phyloP scores from a whole-genome alignment of 2,329 filamentous ascomycete genomes.

The Penicillium sp. region DNA sequence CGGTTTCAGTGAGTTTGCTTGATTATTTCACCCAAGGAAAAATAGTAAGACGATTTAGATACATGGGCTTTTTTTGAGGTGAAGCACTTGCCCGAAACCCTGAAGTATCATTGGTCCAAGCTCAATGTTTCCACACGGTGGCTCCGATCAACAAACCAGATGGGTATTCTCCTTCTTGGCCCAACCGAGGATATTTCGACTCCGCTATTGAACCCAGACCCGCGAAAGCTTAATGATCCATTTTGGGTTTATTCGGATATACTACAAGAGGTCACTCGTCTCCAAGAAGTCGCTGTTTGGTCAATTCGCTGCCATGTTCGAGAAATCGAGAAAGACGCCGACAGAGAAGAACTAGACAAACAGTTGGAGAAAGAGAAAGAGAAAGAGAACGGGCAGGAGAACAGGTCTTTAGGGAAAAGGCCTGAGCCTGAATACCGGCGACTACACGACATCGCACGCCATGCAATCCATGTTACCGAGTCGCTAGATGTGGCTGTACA shows the following conservation, averaged over 20 bases:
- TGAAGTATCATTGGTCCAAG: constrained; percentile 14
- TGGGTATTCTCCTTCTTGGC: constrained; percentile 15
- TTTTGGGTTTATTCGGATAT: constrained; percentile 19
- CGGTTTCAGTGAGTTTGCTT: constrained; percentile 10
- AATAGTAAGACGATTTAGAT: neutral
- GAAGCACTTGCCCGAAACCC: constrained; percentile 3
- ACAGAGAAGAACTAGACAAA: neutral
- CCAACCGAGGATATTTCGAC: neutral
- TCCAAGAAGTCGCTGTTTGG: constrained; percentile 30
- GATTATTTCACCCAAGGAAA: neutral
- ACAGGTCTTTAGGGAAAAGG: neutral
- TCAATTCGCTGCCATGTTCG: constrained; percentile 27
- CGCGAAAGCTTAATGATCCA: constrained; percentile 12
- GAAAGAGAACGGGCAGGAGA: neutral
- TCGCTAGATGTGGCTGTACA: constrained; percentile 27
- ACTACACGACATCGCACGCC: constrained; percentile 32
- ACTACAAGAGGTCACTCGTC: constrained; percentile 17
- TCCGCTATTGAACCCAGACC: neutral
- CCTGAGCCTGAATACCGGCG: constrained; percentile 22
- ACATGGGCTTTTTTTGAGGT: constrained; percentile 19
- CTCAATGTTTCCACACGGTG: constrained; percentile 18
- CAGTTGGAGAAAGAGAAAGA: neutral
- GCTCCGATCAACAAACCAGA: constrained; percentile 16
- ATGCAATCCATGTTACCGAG: constrained; percentile 35
- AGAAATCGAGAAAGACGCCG: constrained; percentile 20